Evolutionary conservation across 2,329 filamentous ascomycete species (phyloP), one percentile per base, ranked within the genome.

Genomic region (Xylariaceae sp.): DNA sequence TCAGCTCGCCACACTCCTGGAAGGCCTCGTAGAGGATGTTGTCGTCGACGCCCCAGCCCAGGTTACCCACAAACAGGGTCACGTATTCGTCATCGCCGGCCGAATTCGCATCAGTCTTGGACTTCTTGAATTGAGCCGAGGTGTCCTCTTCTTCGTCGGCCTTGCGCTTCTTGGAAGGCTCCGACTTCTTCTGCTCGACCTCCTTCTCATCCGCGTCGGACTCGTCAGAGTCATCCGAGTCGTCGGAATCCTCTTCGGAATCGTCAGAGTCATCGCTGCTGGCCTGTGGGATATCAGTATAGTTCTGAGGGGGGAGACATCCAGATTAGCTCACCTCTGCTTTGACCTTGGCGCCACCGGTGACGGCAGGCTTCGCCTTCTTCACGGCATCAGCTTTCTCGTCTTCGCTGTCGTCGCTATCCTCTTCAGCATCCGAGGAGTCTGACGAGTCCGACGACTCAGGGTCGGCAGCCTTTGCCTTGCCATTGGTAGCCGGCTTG

Each of bases 11-110:
- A 52, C 81, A 90, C 43, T 75, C 65, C 67, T 88, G 76, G 67
- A 95, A 94, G 59, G 90, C 83, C 51, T 81, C 74, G 47, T 75
- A 72, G 44, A 95, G 78, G 65, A 76, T 77, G 45, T 88, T 78
- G 61, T 94, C 89, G 50, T 93, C 85, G 33, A 94, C 70, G 56
- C 80, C 85, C 88, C 88, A 95, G 63, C 84, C 87, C 44, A 95
- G 71, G 69, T 87, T 90, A 49, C 89, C 89, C 46, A 88, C 78
- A 61, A 94, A 95, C 34, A 95, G 78, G 52, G 88, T 94, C 46
- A 68, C 67, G 51, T 67, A 60, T 38, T 69, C 59, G 39, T 58
- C 67, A 32, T 56, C 59, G 29, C 59, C 55, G 31, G 59, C 54
- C 28, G 71, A 49, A 8, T 35, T 32, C 29, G 71, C 51, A 11